A percentile compares a stretch with the other conserved stretches of the same genome.
phyloP scores from a whole-genome alignment of 1,139 yeast genomes.

The Kodamaea arcana region DNA sequence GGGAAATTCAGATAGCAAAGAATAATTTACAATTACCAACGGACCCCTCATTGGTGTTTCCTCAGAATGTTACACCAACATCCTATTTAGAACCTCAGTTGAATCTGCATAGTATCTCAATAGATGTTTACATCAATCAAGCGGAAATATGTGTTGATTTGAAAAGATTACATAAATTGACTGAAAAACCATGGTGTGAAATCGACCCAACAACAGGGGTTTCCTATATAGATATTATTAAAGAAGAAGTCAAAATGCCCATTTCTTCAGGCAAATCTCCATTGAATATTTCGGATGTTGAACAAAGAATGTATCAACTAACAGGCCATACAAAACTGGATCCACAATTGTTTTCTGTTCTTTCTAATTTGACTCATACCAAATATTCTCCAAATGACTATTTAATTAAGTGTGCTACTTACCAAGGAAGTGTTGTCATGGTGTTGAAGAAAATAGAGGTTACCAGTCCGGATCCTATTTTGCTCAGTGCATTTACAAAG shows the following conservation, averaged over 20 bases:
- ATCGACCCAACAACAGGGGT: conserved; percentile 29
- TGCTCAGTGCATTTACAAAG: conserved; percentile 43
- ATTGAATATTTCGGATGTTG: conserved; percentile 18
- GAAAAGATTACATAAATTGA: conserved; percentile 33
- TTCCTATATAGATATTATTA: conserved; percentile 38
- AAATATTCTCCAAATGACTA: conserved; percentile 39
- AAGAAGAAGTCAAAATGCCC: conserved; percentile 41
- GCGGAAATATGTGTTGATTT: conserved; percentile 45
- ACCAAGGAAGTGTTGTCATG: conserved; percentile 40
- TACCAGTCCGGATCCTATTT: conserved; percentile 41
- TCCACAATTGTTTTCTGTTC: conserved; percentile 19
- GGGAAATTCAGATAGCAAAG: conserved; percentile 32
- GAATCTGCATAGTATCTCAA: conserved; percentile 23
- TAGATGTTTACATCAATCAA: conserved; percentile 42
- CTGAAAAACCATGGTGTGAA: conserved; percentile 42
- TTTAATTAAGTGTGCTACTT: conserved; percentile 43
- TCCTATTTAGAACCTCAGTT: conserved; percentile 32
- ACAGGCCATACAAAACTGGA: conserved; percentile 6
- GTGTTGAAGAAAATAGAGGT: conserved; percentile 42
- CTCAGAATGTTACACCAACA: conserved; percentile 27
- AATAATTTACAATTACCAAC: conserved; percentile 38
- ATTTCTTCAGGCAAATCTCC: conserved; percentile 14
- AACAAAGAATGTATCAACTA: conserved; percentile 14
- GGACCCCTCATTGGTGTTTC: conserved; percentile 41
- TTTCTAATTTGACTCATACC: conserved; percentile 29